Base-by-base conservation (phyloP, 371 early-diverging fungal species). In the Actinomortierella ambigua region DNA sequence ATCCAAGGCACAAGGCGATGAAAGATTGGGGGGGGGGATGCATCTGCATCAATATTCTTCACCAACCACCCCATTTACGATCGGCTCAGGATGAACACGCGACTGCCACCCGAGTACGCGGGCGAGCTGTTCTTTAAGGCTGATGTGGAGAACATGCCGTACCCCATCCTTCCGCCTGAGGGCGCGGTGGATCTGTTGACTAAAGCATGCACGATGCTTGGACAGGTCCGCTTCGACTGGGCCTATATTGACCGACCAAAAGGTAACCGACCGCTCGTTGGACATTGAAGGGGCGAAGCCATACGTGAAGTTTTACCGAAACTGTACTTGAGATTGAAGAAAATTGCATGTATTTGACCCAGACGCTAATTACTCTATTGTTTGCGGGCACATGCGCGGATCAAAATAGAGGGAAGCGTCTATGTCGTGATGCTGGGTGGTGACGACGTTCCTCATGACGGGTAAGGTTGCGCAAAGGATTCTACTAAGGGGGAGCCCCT, bases 121-220 rank as follows among this genome's bases (percentile, higher is more conserved):
- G 65, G 65, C 14, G 70, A 69, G 65, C 70, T 69, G 51, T 69
- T 63, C 65, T 69, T 59, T 57, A 64, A 53, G 43, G 70, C 70
- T 23, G 64, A 69, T 48, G 29, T 69, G 29, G 70, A 69, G 13
- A 59, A 64, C 50, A 69, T 69, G 70, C 55, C 60, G 53, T 65
- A 69, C 58, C 47, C n/a, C 13, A 50, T 57, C 46, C 64, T 69
- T 61, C 64, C 47, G 18, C 65, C 70, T 5, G 65, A 64, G 54
- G 61, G 60, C 29, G 70, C 70, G 1, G 54, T 51, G 0, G 70
- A 69, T 27, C 42, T 69, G 8, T 57, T 69, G 18, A 65, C 64
- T 50, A 50, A 53, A 11, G 70, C 70, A 29, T 69, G 70, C 65
- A 50, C 20, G 27, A 64, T 69, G 65, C 57, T 64, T 57, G 53